Percentiles rank a stretch among this genome's conserved stretches.
phyloP scores from a whole-genome alignment of 2,329 filamentous ascomycete species.

The Nothophaeocryptopus gaeumannii region DNA sequence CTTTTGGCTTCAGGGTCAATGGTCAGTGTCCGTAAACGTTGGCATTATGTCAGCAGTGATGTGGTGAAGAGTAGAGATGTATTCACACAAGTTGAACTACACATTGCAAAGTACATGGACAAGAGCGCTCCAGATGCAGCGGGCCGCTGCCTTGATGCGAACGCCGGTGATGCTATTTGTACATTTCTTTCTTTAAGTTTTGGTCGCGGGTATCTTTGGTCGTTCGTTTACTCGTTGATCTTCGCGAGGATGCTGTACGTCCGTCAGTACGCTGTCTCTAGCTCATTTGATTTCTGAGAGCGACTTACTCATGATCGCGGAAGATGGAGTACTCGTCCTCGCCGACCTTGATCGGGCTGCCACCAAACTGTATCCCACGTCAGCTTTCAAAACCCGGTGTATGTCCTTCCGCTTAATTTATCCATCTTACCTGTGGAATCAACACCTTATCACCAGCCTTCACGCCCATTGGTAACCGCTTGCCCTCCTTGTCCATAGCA shows the following conservation, averaged over 20 bases:
- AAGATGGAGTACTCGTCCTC: constrained; percentile 96
- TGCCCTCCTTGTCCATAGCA: constrained; percentile 80
- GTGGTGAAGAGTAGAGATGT: constrained; percentile 14
- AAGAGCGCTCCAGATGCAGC: constrained; percentile 7
- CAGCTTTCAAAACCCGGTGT: constrained; percentile 1
- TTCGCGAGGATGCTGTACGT: constrained; percentile 81
- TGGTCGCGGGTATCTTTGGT: constrained; percentile 17
- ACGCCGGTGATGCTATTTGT: constrained; percentile 26
- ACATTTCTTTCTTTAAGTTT: constrained; percentile 15
- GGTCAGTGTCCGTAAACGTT: no score
- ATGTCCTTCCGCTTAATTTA: no score
- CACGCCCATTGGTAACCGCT: constrained; percentile 82
- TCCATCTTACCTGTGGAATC: constrained; percentile 81
- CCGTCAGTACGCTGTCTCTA: constrained; percentile 18
- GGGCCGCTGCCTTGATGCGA: constrained; percentile 7
- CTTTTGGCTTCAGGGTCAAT: no score
- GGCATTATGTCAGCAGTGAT: no score
- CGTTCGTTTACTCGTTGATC: constrained; percentile 78
- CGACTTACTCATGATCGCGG: constrained; percentile 90
- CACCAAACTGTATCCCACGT: constrained; percentile 66
- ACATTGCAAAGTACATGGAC: constrained; percentile 12
- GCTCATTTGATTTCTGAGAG: not conserved
- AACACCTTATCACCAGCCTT: constrained; percentile 82
- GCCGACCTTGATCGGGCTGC: constrained; percentile 92
- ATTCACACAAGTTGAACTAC: constrained; percentile 14